These are phyloP conservation scores for Aspergillus brunneoviolaceus DNA, from an alignment of 2,329 filamentous ascomycete genomes.

Conservation along the genomic window DNA sequence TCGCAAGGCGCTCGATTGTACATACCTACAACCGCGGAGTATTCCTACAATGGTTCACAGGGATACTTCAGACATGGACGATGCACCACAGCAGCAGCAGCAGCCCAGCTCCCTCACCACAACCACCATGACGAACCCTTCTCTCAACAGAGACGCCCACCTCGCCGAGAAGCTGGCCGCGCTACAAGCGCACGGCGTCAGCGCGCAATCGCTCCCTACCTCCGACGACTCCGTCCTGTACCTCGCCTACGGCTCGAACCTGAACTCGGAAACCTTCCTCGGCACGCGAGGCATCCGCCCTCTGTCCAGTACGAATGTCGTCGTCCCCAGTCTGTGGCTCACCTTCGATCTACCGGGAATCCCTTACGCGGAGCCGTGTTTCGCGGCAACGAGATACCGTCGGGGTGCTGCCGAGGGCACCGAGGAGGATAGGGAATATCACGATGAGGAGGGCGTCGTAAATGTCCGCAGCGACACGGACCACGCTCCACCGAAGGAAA, in stretches of 20 bases:
- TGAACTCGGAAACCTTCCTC: slow-evolving; percentile 75
- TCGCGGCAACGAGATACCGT: slow-evolving; percentile 73
- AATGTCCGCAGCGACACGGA: neutral
- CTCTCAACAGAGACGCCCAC: slow-evolving; percentile 26
- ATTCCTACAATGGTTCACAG: neutral
- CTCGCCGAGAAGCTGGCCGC: slow-evolving; percentile 21
- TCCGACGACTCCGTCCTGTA: slow-evolving; percentile 65
- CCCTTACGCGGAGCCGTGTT: slow-evolving; percentile 87
- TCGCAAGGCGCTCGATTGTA: too few species aligned
- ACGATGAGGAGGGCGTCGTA: neutral
- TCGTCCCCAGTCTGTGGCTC: slow-evolving; percentile 73
- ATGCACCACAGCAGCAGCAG: slow-evolving; percentile 14
- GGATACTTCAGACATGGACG: too few species aligned
- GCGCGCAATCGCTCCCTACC: neutral
- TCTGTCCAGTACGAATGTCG: slow-evolving; percentile 75
- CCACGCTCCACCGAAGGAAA: neutral
- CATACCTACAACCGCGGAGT: neutral
- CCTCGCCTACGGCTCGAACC: slow-evolving; percentile 89
- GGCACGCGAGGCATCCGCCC: slow-evolving; percentile 77
- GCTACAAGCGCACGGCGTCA: neutral
- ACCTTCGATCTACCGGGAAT: slow-evolving; percentile 84
- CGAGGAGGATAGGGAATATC: neutral
- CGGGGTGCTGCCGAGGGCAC: neutral
- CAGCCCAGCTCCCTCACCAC: slow-evolving; percentile 7
- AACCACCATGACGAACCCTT: slow-evolving; percentile 16